Evolutionary conservation across 169 alveolate species (phyloP), one percentile per base, ranked within the genome.

Genomic region (Eimeria necatrix): DNA sequence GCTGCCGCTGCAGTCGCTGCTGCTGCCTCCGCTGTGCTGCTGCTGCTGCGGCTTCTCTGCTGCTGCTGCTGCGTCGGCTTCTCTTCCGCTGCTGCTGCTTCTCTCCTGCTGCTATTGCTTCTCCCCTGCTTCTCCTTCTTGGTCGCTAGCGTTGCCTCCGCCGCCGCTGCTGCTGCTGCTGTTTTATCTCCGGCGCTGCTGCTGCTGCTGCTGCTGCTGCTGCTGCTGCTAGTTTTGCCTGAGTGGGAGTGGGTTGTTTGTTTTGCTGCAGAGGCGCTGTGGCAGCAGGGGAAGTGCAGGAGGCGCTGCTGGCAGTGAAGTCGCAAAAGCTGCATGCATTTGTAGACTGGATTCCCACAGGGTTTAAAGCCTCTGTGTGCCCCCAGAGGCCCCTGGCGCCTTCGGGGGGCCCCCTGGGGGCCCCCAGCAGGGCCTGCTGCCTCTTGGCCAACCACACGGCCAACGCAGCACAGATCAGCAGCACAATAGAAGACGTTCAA

Each of bases 341-440:
- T 60, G 94, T 88, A 5, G 94, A 88, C 84, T 88, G 94, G 94
- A 52, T 88, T 6, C 94, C 94, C 16, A 88, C 94, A 6, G 94
- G 87, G 70, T 88, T 88, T 22, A 88, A 88, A 22, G 78, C 85
- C 53, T 64, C 85, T 20, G 74, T 88, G 59, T 64, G 59, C 84
- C 56, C 56, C 70, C 84, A 76, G 24, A 20, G 32, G 85, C 56
- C 80, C 56, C 26, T 26, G 4, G 84, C 49, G 32, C 56, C 85
- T 12, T n/a, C 24, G 16, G 86, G 41, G 32, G 78, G 85, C 41
- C 85, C 78, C 85, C 73, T 88, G 26, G 94, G 85, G 56, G 85
- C 94, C 12, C 46, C 94, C 84, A 64, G 7, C 48, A 56, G 22
- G 53, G 78, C 86, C 48, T 88, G 94, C 86, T 88, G 94, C 51